Conservation (phyloP, 2,329 filamentous ascomycete species). For the Rugonectria rugulosa region DNA sequence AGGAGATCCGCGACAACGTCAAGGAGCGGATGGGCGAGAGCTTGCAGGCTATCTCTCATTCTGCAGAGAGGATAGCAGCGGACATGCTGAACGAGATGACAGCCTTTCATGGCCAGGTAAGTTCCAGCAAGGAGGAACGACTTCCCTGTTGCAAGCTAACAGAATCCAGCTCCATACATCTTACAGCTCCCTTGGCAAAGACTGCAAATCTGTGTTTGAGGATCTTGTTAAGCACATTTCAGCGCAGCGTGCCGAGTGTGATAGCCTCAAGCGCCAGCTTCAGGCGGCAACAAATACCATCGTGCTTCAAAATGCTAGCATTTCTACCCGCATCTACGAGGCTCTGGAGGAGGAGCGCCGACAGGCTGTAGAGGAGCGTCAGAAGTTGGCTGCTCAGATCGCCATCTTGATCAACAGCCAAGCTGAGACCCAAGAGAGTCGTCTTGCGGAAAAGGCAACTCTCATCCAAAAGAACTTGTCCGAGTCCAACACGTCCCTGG, state of each 20-base stretch:
- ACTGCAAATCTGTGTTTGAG: constrained; percentile 88
- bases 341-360: constrained; percentile 79
- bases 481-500: constrained; percentile 69
- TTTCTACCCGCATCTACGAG: constrained; percentile 71
- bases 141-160: constrained; percentile 20
- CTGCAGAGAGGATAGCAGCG: constrained; percentile 86
- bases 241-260: constrained; percentile 78
- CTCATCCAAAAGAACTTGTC: constrained; percentile 69
- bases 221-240: constrained; percentile 77
- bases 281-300: constrained; percentile 73
- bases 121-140: constrained; percentile 24
- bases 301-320: constrained; percentile 71
- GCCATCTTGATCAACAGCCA: constrained; percentile 78
- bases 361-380: constrained; percentile 75
- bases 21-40: constrained; percentile 87
- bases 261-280: constrained; percentile 75
- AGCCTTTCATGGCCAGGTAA: constrained; percentile 76
- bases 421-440: constrained; percentile 74
- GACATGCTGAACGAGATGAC: constrained; percentile 88
- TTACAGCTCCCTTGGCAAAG: constrained; percentile 81
- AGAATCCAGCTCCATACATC: constrained; percentile 74
- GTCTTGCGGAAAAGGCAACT: constrained; percentile 70
- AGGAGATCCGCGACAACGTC: constrained; percentile 85
- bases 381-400: constrained; percentile 78
- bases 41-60: constrained; percentile 80